These are phyloP conservation scores for Pichia sporocuriosa DNA, from an alignment of 805 yeast genomes.

Conservation along the genomic window DNA sequence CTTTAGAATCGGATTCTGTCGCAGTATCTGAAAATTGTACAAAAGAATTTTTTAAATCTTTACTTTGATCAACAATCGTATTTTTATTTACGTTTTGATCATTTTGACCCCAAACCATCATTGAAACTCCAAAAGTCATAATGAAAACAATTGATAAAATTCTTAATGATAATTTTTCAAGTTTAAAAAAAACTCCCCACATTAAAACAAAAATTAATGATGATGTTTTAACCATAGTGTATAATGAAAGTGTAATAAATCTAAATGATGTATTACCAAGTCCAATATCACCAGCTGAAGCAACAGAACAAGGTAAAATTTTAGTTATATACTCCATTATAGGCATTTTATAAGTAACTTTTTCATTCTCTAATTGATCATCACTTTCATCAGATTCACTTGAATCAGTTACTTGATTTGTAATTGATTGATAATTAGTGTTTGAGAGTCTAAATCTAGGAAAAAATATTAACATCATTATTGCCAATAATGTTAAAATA, in stretches of 20 bases:
- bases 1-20: neutral
- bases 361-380: neutral
- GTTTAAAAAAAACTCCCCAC: slow-evolving; percentile 75
- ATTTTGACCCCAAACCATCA: slow-evolving; percentile 69
- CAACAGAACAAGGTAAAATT: slow-evolving; percentile 77
- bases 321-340: slow-evolving; percentile 40
- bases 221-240: slow-evolving; percentile 90
- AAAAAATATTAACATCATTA: slow-evolving; percentile 35
- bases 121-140: slow-evolving; percentile 77
- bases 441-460: slow-evolving; percentile 43
- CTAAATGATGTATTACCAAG: slow-evolving; percentile 79
- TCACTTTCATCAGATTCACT: slow-evolving; percentile 8
- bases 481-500: slow-evolving; percentile 51
- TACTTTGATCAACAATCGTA: too few relatives aligned
- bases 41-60: too few relatives aligned
- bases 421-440: neutral
- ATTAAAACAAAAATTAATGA: slow-evolving; percentile 81
- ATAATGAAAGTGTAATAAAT: slow-evolving; percentile 72
- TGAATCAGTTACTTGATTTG: neutral
- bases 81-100: slow-evolving; percentile 7
- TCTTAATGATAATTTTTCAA: slow-evolving; percentile 68
- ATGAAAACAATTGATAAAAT: slow-evolving; percentile 62
- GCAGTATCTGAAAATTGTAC: slow-evolving; percentile 1
- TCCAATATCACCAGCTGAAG: slow-evolving; percentile 92
- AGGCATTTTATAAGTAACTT: slow-evolving; percentile 23